Percentiles rank a stretch among this genome's conserved stretches.
Conservation (phyloP, 1,284 basidiomycete species). For the Uromyces viciae-fabae region DNA sequence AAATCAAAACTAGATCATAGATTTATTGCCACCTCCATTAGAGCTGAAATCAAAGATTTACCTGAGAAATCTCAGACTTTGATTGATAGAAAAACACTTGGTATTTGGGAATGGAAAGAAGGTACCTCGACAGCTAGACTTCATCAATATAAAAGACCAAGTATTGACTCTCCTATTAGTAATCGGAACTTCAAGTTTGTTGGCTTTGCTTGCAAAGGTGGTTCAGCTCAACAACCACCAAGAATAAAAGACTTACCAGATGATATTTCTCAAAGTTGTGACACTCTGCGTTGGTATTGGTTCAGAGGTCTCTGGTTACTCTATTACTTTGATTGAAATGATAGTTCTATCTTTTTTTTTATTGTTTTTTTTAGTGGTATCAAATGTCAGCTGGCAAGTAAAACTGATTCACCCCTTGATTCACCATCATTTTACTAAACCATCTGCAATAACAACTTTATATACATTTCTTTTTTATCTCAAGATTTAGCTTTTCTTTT, state of each 20-base stretch:
- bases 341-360: slow-evolving; percentile 14
- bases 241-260: neutral
- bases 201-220: neutral
- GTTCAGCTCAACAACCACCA: neutral
- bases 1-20: too few species aligned
- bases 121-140: neutral
- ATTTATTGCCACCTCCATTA: neutral
- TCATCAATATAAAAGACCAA: neutral
- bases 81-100: neutral
- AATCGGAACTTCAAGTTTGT: neutral
- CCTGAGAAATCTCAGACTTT: neutral
- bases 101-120: slow-evolving; percentile 2
- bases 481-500: neutral
- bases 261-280: neutral
- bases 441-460: too few species aligned
- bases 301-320: slow-evolving; percentile 6
- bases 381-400: neutral
- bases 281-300: slow-evolving; percentile 1
- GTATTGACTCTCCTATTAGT: neutral
- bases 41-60: neutral
- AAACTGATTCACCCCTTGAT: neutral
- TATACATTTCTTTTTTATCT: neutral
- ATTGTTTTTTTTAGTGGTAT: slow-evolving; percentile 1
- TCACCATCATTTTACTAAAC: neutral
- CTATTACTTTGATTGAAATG: neutral